Evolutionary conservation across 768 basidiomycete genomes (phyloP), one percentile per base, ranked within the genome.

Genomic region (Boletus rubropictus): DNA sequence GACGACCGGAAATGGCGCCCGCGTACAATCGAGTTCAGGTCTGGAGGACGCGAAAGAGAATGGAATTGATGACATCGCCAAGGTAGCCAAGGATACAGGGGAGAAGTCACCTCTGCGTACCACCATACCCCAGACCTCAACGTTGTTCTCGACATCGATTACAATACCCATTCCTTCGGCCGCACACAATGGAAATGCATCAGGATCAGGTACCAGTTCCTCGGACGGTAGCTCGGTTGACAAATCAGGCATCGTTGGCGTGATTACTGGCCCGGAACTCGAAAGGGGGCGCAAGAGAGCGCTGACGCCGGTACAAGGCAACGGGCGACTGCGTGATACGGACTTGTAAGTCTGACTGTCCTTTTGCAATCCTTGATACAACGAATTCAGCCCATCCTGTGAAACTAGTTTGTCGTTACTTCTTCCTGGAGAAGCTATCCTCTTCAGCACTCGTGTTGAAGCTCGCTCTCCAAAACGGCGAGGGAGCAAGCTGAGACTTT

Each of bases 381-480:
- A 9, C 21, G 22, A 20, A 5, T 7, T 54, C 20, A 54, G 42
- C 39, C 10, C 27, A 11, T 10, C 20, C 29, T 39, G 12, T 24
- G 29, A 18, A 25, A 12, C 53, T 39, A 72, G 73, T 50, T 55
- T 58, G 7, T 63, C 70, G 5, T 49, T 72, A 8, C 64, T 84
- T 21, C 51, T 65, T n/a, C 63, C 65, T 3, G 72, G 69, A 4
- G 82, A 84, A 55, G 48, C 38, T 1, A 62, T 82, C 27, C 18
- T 82, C 0, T 82, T 77, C 54, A 70, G 70, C 40, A 75, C 80
- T 0, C 64, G 61, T 4, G 80, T 84, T 11, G 81, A 82, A 55
- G 71, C 74, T 11, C 73, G 75, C 14, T 71, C 73, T 34, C 66
- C 77, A 20, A 74, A 75, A 49, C 73, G 80, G 4, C 77, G 82